Percentiles rank a stretch among this genome's conserved stretches.
Evolutionary conservation across 805 yeast species (phyloP).

Genomic region (Wilhelminamyces savonicus): DNA sequence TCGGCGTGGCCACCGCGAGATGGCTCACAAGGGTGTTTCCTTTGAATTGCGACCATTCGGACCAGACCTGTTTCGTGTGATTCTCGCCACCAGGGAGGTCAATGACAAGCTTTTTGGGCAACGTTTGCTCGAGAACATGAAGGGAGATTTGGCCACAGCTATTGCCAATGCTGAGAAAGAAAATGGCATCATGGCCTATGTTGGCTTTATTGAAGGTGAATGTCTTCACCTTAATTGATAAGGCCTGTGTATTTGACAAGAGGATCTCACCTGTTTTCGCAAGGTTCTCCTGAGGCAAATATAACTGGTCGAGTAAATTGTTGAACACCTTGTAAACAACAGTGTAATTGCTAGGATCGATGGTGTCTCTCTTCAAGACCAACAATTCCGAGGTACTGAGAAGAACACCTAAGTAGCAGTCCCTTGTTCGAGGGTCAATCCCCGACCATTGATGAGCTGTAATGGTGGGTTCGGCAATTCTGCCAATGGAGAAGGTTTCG

Average conservation of each 20-base stretch:
- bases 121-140: constrained; percentile 7
- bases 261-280: constrained; percentile 16
- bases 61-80: no score
- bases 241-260: constrained; percentile 13
- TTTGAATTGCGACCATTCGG: no score
- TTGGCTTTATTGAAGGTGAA: constrained; percentile 17
- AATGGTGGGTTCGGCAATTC: constrained; percentile 27
- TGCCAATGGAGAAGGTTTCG: constrained; percentile 21
- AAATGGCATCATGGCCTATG: constrained; percentile 3
- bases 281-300: constrained; percentile 9
- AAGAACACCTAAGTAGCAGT: constrained; percentile 26
- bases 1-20: no score
- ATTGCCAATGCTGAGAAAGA: constrained; percentile 7
- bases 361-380: constrained; percentile 21
- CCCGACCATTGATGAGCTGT: constrained; percentile 31
- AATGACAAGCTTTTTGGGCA: no score
- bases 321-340: constrained; percentile 30
- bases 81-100: no score
- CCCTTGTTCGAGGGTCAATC: constrained; percentile 13
- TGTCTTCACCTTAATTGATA: constrained; percentile 17
- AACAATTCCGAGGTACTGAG: constrained; percentile 34
- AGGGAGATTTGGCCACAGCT: constrained; percentile 10
- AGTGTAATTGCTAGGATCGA: constrained; percentile 15
- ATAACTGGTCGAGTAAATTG: constrained; percentile 15
- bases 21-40: no score